Evolutionary conservation across 371 early-diverging fungal genomes (phyloP).

Genomic region (Circinella umbellata): DNA sequence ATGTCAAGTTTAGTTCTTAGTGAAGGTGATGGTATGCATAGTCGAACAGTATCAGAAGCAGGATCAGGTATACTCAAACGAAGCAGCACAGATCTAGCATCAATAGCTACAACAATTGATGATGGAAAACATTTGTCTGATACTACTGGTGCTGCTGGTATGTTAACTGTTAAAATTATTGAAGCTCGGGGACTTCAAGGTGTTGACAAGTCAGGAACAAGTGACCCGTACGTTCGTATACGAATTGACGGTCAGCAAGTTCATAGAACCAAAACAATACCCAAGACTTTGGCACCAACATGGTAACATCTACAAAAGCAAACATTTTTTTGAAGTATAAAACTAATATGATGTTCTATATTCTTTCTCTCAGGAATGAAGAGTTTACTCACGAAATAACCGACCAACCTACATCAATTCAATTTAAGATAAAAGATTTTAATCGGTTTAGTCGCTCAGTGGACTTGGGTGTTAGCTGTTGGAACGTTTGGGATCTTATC

Average conservation of each 20-base stretch:
- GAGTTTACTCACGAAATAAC: constrained; percentile 21
- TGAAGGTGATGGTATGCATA: constrained; percentile 11
- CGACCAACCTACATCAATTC: constrained; percentile 42
- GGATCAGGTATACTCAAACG: constrained; percentile 2
- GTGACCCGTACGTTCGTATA: constrained; percentile 60
- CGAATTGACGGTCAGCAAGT: constrained; percentile 54
- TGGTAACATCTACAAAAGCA: constrained; percentile 49
- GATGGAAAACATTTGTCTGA: constrained; percentile 3
- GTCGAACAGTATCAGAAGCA: constrained; percentile 17
- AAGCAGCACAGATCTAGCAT: constrained; percentile 1
- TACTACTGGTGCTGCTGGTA: constrained; percentile 25
- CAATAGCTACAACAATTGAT: constrained; percentile 1
- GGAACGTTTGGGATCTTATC: constrained; percentile 58
- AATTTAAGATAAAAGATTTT: constrained; percentile 67
- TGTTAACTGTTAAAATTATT: constrained; percentile 45
- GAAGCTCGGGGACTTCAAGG: constrained; percentile 61
- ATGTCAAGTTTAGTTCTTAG: constrained; percentile 12
- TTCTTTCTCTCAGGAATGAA: constrained; percentile 35
- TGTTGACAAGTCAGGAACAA: constrained; percentile 54
- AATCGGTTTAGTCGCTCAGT: constrained; percentile 68
- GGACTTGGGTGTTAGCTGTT: constrained; percentile 57
- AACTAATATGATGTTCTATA: neutral
- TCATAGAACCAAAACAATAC: constrained; percentile 75
- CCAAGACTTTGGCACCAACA: constrained; percentile 71
- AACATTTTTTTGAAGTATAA: neutral